Base-by-base conservation (phyloP, 2,329 filamentous ascomycete species). In the Cadophora sp. region DNA sequence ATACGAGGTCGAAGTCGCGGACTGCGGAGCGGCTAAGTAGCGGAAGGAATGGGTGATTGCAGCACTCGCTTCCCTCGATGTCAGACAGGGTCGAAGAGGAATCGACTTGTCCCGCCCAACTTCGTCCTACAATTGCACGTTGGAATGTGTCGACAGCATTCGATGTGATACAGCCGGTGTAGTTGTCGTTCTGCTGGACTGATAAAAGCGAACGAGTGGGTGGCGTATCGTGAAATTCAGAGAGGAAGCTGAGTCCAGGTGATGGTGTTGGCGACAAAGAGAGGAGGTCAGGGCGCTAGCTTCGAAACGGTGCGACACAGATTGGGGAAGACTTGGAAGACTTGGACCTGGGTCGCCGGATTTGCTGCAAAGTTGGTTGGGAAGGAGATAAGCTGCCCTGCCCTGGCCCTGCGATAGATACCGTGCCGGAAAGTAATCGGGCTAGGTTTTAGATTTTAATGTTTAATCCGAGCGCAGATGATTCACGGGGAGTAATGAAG, bases 21-120 rank as follows among this genome's bases (percentile, higher is more conserved):
- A 22, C 59, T 68, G 64, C 64, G 58, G 65, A 50, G 66, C 37
- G 62, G 59, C 68, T 65, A 50, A 65, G 68, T 53, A 26, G 12
- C 19, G 48, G 51, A 58, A 62, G 65, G 62, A 66, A 67, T 65
- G 66, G 66, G 24, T 64, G 64, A 62, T 68, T 71, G 61, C 48
- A 65, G 62, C 24, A 46, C 37, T 60, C 34, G 56, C 34, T 40
- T 60, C 56, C 34, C 22, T 40, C 24, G 11, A 29, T 16, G 56
- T 60, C 37, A 29, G 56, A 46, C 37, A 19, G 37, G 56, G 37
- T 60, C 56, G 56, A 26, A 46, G 14, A 24, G 56, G 56, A 60
- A 60, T 60, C 56, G 34, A 46, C 34, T 60, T 46, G 34, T 40
- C 34, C 56, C 56, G 34, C 7, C n/a, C 56, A 40, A n/a, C 56